Evolutionary conservation across 345 rosid genomes (phyloP).

Genomic region (Pistacia atlantica): DNA sequence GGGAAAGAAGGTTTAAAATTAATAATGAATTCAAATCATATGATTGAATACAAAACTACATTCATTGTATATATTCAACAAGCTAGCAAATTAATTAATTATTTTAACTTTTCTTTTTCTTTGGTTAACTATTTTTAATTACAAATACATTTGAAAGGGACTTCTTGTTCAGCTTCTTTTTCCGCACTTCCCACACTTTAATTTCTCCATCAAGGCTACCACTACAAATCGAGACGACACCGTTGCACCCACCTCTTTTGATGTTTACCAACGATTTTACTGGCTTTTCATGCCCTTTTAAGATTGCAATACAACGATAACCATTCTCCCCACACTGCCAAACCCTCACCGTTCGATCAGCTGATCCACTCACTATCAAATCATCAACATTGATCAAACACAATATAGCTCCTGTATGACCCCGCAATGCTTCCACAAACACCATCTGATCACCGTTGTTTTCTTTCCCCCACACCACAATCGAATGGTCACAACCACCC

Average conservation of each 20-base stretch:
- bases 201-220: slow-evolving; percentile 56
- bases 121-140: not conserved
- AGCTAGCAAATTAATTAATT: too few species aligned
- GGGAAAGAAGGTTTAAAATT: not conserved
- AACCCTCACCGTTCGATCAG: slow-evolving; percentile 50
- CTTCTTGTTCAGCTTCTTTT: not conserved
- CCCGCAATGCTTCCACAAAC: slow-evolving; percentile 37
- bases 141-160: not conserved
- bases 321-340: slow-evolving; percentile 37
- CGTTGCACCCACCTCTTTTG: slow-evolving; percentile 5
- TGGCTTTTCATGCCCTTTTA: slow-evolving; percentile 51
- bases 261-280: slow-evolving; percentile 46
- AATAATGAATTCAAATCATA: not conserved
- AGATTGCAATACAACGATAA: slow-evolving; percentile 33
- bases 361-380: slow-evolving; percentile 46
- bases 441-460: slow-evolving; percentile 22
- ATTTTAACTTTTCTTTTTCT: not conserved
- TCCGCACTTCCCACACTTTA: slow-evolving; percentile 42
- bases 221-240: slow-evolving; percentile 32
- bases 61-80: not conserved
- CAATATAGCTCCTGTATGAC: slow-evolving; percentile 41
- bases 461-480: slow-evolving; percentile 47
- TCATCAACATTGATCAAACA: slow-evolving; percentile 39
- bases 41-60: not conserved
- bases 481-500: slow-evolving; percentile 41